Percentiles rank a stretch among this genome's conserved stretches.
These are phyloP conservation scores for Amanita inopinata DNA, from an alignment of 768 basidiomycete genomes.

Conservation along the genomic window DNA sequence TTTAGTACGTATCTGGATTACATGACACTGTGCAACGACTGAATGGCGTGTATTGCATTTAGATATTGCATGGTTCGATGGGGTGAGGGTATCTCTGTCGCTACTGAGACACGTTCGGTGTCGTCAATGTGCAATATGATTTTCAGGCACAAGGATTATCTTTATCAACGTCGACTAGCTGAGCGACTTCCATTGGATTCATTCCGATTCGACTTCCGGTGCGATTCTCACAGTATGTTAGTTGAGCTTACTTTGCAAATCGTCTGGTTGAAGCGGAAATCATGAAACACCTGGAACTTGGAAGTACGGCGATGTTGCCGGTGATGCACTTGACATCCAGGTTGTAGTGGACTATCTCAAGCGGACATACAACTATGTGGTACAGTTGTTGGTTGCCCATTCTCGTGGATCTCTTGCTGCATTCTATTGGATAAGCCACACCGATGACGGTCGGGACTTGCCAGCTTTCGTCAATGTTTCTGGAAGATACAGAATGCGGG, in stretches of 20 bases:
- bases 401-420: conserved; percentile 67
- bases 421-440: conserved; percentile 59
- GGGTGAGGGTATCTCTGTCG: conserved; percentile 41
- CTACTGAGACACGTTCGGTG: conserved; percentile 10
- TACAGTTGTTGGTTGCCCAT: conserved; percentile 68
- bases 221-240: no score
- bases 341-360: conserved; percentile 57
- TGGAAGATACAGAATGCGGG: conserved; percentile 72
- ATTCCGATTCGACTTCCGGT: conserved; percentile 86
- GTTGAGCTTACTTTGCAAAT: background rate
- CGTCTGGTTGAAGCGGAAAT: conserved; percentile 43
- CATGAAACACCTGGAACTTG: conserved; percentile 67
- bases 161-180: conserved; percentile 71
- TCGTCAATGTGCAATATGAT: conserved; percentile 14
- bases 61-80: conserved; percentile 76
- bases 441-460: conserved; percentile 45
- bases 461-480: conserved; percentile 64
- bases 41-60: background rate
- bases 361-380: conserved; percentile 48
- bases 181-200: conserved; percentile 60
- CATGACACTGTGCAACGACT: no score
- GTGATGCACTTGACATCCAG: conserved; percentile 58
- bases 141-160: conserved; percentile 73
- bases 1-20: conserved; percentile 34
- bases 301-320: conserved; percentile 46